Conservation (phyloP, 441 rosid species). For the Metrosideros polymorpha region DNA sequence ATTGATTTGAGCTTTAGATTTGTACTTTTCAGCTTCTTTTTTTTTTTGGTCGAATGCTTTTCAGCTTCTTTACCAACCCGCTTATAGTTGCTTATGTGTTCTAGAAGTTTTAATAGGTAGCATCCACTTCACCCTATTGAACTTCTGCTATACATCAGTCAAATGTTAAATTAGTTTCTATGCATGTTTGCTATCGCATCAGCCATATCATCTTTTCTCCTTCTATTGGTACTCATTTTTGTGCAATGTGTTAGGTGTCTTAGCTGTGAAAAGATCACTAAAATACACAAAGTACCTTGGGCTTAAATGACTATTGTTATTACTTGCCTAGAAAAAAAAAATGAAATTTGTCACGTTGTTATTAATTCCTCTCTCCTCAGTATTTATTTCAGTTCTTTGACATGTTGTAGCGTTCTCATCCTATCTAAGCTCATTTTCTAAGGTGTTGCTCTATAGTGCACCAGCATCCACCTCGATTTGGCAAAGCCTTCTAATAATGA, state of each 20-base stretch:
- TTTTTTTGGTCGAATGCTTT: no score
- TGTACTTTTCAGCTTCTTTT: neutral
- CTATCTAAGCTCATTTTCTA: neutral
- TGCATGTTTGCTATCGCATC: neutral
- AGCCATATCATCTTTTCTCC: neutral
- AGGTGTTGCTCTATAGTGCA: neutral
- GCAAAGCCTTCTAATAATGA: neutral
- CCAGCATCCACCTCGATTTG: neutral
- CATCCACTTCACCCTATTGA: neutral
- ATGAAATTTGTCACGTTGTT: neutral
- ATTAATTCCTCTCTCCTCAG: neutral
- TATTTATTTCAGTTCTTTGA: neutral
- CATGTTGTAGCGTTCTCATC: neutral
- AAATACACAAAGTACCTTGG: neutral
- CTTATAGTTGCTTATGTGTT: neutral
- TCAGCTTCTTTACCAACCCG: neutral
- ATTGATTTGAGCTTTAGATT: neutral
- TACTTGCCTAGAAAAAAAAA: neutral
- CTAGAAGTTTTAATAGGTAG: neutral
- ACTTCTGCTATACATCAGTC: neutral
- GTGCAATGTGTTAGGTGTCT: neutral
- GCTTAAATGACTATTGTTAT: neutral
- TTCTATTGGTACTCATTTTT: neutral
- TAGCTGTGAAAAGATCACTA: neutral
- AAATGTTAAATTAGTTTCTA: neutral